phyloP scores from a whole-genome alignment of 2,329 filamentous ascomycete species.

The Aspergillus hiratsukae region DNA sequence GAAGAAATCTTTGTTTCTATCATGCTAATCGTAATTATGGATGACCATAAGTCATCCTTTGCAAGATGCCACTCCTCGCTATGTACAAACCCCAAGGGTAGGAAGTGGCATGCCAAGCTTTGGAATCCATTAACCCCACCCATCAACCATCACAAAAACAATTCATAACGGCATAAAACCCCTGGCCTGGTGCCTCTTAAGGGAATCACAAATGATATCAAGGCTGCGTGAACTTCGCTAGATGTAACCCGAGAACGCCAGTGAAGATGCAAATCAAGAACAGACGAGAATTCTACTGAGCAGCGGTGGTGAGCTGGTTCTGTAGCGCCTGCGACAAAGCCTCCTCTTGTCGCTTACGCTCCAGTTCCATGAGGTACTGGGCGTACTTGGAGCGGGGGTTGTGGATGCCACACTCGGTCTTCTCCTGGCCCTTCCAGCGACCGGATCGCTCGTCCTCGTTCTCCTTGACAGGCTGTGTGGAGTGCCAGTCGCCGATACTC shows the following conservation, averaged over 20 bases:
- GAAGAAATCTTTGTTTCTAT: slow-evolving; percentile 11
- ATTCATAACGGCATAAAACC: slow-evolving; percentile 17
- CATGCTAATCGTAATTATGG: slow-evolving; percentile 18
- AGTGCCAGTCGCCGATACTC: slow-evolving; percentile 97
- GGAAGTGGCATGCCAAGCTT: slow-evolving; percentile 8
- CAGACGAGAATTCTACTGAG: slow-evolving; percentile 18
- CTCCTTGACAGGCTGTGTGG: slow-evolving; percentile 80
- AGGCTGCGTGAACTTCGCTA: slow-evolving; percentile 16
- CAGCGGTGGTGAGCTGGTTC: slow-evolving; percentile 24
- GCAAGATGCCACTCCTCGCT: slow-evolving; percentile 6
- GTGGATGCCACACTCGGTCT: slow-evolving; percentile 98
- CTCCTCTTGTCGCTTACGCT: slow-evolving; percentile 61
- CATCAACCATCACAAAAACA: too few relatives aligned
- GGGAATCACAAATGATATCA: slow-evolving; percentile 7
- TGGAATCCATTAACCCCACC: slow-evolving; percentile 6
- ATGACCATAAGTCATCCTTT: slow-evolving; percentile 3
- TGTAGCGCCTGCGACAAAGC: slow-evolving; percentile 45
- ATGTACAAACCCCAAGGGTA: slow-evolving; percentile 13
- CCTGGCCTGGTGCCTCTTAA: slow-evolving; percentile 3
- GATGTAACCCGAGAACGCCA: slow-evolving; percentile 15
- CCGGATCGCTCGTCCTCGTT: slow-evolving; percentile 95
- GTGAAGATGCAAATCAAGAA: slow-evolving; percentile 12
- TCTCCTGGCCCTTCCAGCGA: slow-evolving; percentile 91
- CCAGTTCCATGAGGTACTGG: slow-evolving; percentile 71
- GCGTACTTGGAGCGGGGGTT: slow-evolving; percentile 95